These are phyloP conservation scores for Neonectria neomacrospora DNA, from an alignment of 2,329 filamentous ascomycete genomes.

Conservation along the genomic window DNA sequence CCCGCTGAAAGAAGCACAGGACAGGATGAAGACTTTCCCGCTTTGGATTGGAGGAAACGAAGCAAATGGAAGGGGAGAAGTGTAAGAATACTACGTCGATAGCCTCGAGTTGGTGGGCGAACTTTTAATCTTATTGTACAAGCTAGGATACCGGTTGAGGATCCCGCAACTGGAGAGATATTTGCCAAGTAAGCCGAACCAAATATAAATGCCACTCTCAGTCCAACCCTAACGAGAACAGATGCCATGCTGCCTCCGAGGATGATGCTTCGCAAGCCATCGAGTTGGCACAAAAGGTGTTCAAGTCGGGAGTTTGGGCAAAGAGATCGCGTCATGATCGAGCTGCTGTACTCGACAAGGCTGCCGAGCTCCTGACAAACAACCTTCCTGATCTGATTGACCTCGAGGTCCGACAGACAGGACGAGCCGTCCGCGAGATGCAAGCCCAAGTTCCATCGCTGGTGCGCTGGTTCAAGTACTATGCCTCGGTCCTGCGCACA, in stretches of 20 bases:
- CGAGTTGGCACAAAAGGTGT: constrained; percentile 68
- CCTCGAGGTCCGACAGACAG: constrained; percentile 75
- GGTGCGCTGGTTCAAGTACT: constrained; percentile 78
- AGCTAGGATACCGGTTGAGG: constrained; percentile 61
- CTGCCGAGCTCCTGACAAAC: constrained; percentile 63
- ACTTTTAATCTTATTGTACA: background rate
- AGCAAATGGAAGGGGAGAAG: constrained; percentile 54
- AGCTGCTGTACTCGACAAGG: constrained; percentile 70
- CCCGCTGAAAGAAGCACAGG: background rate
- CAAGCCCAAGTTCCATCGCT: constrained; percentile 73
- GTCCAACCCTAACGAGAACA: constrained; percentile 6
- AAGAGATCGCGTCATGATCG: constrained; percentile 65
- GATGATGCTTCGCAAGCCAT: constrained; percentile 46
- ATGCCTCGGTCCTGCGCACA: constrained; percentile 72
- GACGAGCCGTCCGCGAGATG: constrained; percentile 76
- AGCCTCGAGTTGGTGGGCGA: background rate
- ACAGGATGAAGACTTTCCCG: constrained; percentile 10
- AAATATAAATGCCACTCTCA: background rate
- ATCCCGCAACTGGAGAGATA: constrained; percentile 63
- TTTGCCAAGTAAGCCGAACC: constrained; percentile 58
- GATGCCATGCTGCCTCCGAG: constrained; percentile 46
- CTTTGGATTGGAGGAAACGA: constrained; percentile 44
- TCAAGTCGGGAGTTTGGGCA: constrained; percentile 76
- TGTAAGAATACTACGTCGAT: constrained; percentile 52
- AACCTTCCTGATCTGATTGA: constrained; percentile 67